Base-by-base conservation (phyloP, 306 rosid species). In the Quercus variabilis region DNA sequence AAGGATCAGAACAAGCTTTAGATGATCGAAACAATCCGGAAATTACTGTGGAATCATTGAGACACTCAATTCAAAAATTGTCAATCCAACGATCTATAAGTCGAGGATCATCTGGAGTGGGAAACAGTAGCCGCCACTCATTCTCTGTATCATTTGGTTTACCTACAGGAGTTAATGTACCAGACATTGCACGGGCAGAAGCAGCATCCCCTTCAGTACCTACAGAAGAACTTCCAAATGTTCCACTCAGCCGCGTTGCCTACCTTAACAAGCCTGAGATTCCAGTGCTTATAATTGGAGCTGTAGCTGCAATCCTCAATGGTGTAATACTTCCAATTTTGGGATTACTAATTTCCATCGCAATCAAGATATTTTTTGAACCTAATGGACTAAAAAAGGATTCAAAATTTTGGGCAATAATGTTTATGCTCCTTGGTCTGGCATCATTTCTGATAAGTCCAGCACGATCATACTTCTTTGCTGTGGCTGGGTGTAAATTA, bases 401-500 rank as follows among this genome's bases (percentile, higher is more conserved):
- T 67, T 67, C 71, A 19, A 8, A 19, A 19, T 67, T 67, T 67
- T 67, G 52, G 85, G 69, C 82, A 35, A 15, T 82, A 43, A 74
- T 86, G 11, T 89, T 84, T 78, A 78, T 84, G 70, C 76, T 55
- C 46, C 69, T 88, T 51, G 91, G 79, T 20, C 84, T 80, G 67
- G 78, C 73, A 30, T 84, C 87, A 23, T 63, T 90, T 1, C 21
- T 90, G 9, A 51, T 56, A 8, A 59, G 30, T 75, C 91, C 93
- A 71, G 63, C 71, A 30, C 74, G 82, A 67, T 78, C 75, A 80
- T 90, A 85, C 87, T 49, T 90, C 51, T 90, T 90, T 74, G 84
- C 85, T 23, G 84, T 90, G 38, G 88, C 88, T 77, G 91, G 91
- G 20, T 73, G 80, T 59, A 89, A 87, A 80, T 78, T 89, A 81